Conservation (phyloP, 257 asterid species). For the Solanum sejunctum region DNA sequence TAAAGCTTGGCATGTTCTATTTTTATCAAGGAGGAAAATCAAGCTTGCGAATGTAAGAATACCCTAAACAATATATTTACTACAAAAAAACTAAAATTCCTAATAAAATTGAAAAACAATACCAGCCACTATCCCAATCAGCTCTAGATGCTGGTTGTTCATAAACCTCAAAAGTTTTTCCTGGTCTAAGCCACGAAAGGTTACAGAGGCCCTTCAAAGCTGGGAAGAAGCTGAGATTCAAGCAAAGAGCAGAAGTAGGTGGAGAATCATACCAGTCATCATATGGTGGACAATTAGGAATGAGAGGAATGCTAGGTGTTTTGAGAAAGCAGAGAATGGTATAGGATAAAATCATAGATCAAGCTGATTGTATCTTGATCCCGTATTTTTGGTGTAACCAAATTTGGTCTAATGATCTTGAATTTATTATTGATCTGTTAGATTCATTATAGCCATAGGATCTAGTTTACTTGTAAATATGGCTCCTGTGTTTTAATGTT, state of each 20-base stretch:
- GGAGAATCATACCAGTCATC: background rate
- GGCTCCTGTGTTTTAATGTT: background rate
- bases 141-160: background rate
- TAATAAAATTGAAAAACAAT: background rate
- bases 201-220: background rate
- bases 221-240: background rate
- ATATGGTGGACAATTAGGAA: background rate
- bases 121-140: background rate
- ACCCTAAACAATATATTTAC: background rate
- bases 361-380: background rate
- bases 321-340: background rate
- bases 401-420: background rate
- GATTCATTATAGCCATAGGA: background rate
- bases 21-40: background rate
- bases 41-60: background rate
- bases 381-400: background rate
- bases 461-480: background rate
- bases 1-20: background rate
- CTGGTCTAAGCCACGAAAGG: background rate
- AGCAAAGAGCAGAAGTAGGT: background rate
- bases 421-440: background rate
- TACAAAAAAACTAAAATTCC: background rate
- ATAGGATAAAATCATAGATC: background rate
- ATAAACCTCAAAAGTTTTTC: background rate
- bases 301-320: background rate